phyloP scores from a whole-genome alignment of 179 eudicot species.

The Heliamphora pulchella region DNA sequence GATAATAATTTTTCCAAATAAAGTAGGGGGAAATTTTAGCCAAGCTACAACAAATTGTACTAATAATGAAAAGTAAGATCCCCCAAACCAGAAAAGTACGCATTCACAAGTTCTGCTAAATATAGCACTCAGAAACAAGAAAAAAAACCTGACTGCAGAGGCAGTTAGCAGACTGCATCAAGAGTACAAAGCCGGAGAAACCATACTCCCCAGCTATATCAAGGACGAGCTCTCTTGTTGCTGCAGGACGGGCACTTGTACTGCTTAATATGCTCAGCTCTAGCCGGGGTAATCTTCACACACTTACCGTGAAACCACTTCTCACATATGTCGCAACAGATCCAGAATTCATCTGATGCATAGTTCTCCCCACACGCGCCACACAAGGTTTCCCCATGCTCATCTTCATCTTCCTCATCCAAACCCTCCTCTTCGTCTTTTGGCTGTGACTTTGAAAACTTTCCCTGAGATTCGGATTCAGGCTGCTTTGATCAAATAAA shows the following conservation, averaged over 20 bases:
- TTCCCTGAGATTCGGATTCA: slow-evolving; percentile 22
- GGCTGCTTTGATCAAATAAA: slow-evolving; percentile 9
- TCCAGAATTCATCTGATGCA: slow-evolving; percentile 61
- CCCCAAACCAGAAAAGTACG: slow-evolving; percentile 8
- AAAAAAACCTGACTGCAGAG: neutral
- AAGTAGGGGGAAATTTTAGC: slow-evolving; percentile 2
- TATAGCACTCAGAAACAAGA: slow-evolving; percentile 10
- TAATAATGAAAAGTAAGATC: slow-evolving; percentile 9
- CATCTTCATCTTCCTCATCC: slow-evolving; percentile 49
- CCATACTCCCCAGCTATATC: slow-evolving; percentile 14
- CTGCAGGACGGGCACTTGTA: slow-evolving; percentile 72
- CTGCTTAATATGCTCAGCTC: slow-evolving; percentile 71
- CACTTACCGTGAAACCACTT: slow-evolving; percentile 75
- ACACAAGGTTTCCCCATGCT: slow-evolving; percentile 51
- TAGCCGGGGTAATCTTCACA: slow-evolving; percentile 68
- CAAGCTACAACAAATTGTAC: slow-evolving; percentile 10
- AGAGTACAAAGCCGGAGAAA: slow-evolving; percentile 1
- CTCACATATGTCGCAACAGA: slow-evolving; percentile 62
- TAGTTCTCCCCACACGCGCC: slow-evolving; percentile 70
- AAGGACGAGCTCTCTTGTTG: slow-evolving; percentile 60
- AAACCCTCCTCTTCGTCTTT: slow-evolving; percentile 26
- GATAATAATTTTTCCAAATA: slow-evolving; percentile 3
- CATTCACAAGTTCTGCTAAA: slow-evolving; percentile 13
- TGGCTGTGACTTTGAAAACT: slow-evolving; percentile 26
- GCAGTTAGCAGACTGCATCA: slow-evolving; percentile 2